Base-by-base conservation (phyloP, 2,329 filamentous ascomycete genomes). In the Colletotrichum gigasporum region DNA sequence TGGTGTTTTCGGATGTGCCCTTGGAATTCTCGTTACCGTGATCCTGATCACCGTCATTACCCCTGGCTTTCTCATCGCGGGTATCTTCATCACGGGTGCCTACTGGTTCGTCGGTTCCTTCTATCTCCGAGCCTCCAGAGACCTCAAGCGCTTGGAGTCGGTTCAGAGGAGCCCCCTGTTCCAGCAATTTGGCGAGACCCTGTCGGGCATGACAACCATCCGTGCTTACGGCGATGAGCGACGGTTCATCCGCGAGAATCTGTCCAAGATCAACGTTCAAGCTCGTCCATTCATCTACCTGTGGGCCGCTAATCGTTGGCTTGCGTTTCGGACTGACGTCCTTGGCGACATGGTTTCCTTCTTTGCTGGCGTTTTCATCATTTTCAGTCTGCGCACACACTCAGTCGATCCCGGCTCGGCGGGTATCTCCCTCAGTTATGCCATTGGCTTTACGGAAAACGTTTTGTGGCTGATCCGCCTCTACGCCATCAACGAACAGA, bases 301-400 rank as follows among this genome's bases (percentile, higher is more conserved):
- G 11, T 99, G 96, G 96, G 94, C 92, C 44, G 92, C 93, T 74
- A 98, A 99, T 79, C 89, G 96, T 81, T 99, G 96, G 96, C 90
- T 99, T 41, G 90, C 95, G 2, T 92, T 98, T 79, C 88, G 96
- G 59, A 94, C 97, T 9, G 96, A 99, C 75, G 83, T 96, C 52
- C 88, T 96, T 20, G 96, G 96, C 69, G 94, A 97, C 68, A 75
- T 97, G 53, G 96, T 99, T 0, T 89, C 94, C 1, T 98, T 99
- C 83, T 97, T 94, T 72, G 92, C 96, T 0, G 96, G 94, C 26
- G 90, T 91, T 5, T 98, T 99, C 72, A 91, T 99, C 63, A 90
- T 98, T 55, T 75, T 92, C 47, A 96, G 90, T 71, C 86, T 96
- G 24, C 93, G 93, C 37, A 88, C 82, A 58, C 30, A 42, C 41